Base-by-base conservation (phyloP, 2,329 filamentous ascomycete genomes). In the Colletotrichum siamense region DNA sequence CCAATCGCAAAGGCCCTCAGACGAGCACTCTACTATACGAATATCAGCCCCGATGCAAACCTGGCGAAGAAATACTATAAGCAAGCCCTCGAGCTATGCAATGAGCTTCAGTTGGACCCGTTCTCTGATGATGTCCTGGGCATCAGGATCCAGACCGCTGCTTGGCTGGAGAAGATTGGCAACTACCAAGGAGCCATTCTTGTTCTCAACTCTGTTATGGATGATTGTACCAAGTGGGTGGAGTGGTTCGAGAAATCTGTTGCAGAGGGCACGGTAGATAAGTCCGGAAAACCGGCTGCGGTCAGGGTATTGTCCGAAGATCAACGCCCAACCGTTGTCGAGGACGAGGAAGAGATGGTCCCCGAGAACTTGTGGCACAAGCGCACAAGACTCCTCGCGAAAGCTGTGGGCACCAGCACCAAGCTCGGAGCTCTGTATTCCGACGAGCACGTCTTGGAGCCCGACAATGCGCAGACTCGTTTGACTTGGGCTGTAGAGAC, bases 51-150 rank as follows among this genome's bases (percentile, higher is more conserved):
- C 6, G 94, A 98, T 75, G 92, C 95, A 4, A 90, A 94, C 75
- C 90, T 94, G 71, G 96, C 96, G 1, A 88, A 98, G 75, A 94
- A 95, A 79, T 95, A 95, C 84, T 99, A 98, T 84, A 93, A 93
- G 80, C 91, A 94, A 79, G 96, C 96, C 5, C 88, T 99, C 73
- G 89, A 93, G 77, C 89, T 94, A 68, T 95, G 95, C 73, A 87
- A 92, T 66, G 92, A 95, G 81, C 82, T 94, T 67, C 92, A 93
- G 1, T 91, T 99, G 87, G 95, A 99, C 82, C 95, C 95, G 0
- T 98, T 96, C 83, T 96, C 95, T 6, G 95, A 98, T 80, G 96
- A 98, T 83, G 93, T 98, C 39, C 89, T 98, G 79, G 97, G 97
- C 10, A 93, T 99, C 69, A 95, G 96, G 82, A 93, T 99, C 67